Base-by-base conservation (phyloP, 1,139 yeast genomes). In the Debaryomycetaceae sp. region DNA sequence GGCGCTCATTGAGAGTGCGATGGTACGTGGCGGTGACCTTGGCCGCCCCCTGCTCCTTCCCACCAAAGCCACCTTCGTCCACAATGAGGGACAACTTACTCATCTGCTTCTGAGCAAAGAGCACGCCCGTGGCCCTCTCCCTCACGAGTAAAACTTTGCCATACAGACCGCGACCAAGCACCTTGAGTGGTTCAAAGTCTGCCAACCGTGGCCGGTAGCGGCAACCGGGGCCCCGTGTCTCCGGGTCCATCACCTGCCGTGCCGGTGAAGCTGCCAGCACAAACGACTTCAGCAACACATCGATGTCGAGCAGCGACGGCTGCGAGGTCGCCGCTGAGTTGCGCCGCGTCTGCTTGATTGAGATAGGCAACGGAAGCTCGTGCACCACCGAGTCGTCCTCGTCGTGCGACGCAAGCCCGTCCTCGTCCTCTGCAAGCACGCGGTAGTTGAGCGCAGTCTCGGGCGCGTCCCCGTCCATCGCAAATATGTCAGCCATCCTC, bases 41-140 rank as follows among this genome's bases (percentile, higher is more conserved):
- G 17, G 31, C 23, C 3, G 27, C 22, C 14, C 18, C 10, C 6
- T 17, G 18, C 6, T 8, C 3, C 19, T 10, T 10, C n/a, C n/a
- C 5, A 11, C 21, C 6, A 11, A 25, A 17, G 20, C 29, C 32
- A 4, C 51, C 46, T 32, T 61, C 66, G 42, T 66, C 65, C 36
- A 59, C 62, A 34, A 60, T 53, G 36, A 56, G 52, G 38, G 60
- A 57, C 3, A 95, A 95, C 53, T 89, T 88, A 44, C 77, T 80
- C 45, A 88, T 64, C 48, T 88, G 95, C 49, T 89, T 88, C 62
- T 84, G 95, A 0, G 97, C 96, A 62, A 78, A 89, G 9, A 88
- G 58, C 39, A 73, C 69, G 1, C 84, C 84, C 0, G 86, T 77
- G 6, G 71, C 46, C 32, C 53, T 56, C 48, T 85, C 89, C 34